These are phyloP conservation scores for Paramyrothecium roridum DNA, from an alignment of 2,329 filamentous ascomycete species.

Conservation along the genomic window DNA sequence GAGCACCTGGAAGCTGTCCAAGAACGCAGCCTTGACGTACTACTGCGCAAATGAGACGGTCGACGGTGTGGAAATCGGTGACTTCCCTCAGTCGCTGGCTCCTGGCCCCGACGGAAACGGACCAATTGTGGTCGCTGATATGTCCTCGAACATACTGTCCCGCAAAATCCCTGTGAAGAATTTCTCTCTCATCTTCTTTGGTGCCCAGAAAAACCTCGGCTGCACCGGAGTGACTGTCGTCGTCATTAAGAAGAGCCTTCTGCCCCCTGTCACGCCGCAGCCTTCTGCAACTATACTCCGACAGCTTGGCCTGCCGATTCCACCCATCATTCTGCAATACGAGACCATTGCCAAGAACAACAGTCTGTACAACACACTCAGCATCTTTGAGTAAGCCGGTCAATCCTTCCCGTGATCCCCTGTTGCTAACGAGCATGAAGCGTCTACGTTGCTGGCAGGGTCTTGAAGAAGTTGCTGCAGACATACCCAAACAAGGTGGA, in stretches of 20 bases:
- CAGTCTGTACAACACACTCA: slow-evolving; percentile 92
- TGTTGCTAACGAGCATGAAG: slow-evolving; percentile 32
- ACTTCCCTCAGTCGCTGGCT: slow-evolving; percentile 63
- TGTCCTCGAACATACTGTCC: slow-evolving; percentile 92
- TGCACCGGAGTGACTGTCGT: slow-evolving; percentile 82
- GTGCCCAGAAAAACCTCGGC: slow-evolving; percentile 93
- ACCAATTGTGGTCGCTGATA: slow-evolving; percentile 83
- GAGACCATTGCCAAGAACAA: slow-evolving; percentile 88
- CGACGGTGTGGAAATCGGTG: slow-evolving; percentile 86
- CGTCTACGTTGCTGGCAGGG: slow-evolving; percentile 86
- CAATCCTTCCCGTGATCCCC: slow-evolving; percentile 10
- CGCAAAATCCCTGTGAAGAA: slow-evolving; percentile 73
- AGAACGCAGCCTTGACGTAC: slow-evolving; percentile 73
- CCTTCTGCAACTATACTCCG: slow-evolving; percentile 69
- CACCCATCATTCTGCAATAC: slow-evolving; percentile 75
- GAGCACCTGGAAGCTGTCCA: slow-evolving; percentile 70
- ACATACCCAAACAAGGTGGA: slow-evolving; percentile 68
- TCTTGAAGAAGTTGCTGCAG: slow-evolving; percentile 71
- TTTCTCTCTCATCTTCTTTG: slow-evolving; percentile 84
- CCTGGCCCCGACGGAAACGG: slow-evolving; percentile 57
- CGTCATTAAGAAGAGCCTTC: slow-evolving; percentile 76
- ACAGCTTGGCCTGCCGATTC: slow-evolving; percentile 70
- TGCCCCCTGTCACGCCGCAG: slow-evolving; percentile 75
- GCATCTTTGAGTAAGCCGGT: slow-evolving; percentile 83
- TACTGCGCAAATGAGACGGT: slow-evolving; percentile 94